phyloP scores from a whole-genome alignment of 352 stramenopile genomes.

The Phytophthora macrochlamydospora region DNA sequence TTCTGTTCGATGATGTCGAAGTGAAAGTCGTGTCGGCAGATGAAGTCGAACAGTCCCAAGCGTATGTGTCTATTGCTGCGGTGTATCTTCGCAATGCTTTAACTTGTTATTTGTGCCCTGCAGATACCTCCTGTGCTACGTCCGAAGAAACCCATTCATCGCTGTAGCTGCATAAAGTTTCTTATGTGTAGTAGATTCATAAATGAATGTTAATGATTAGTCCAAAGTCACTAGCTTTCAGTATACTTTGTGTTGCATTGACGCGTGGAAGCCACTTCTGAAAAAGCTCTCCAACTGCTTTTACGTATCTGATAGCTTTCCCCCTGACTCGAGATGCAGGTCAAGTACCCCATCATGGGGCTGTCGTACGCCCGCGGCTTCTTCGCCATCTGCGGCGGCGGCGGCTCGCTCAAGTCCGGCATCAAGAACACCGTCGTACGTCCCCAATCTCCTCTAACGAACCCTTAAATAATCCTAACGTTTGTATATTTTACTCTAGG shows the following conservation, averaged over 20 bases:
- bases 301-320: slow-evolving; percentile 1
- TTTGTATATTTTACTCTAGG: slow-evolving; percentile 26
- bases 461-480: neutral
- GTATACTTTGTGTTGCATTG: neutral
- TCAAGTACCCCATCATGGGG: slow-evolving; percentile 88
- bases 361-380: slow-evolving; percentile 71
- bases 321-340: slow-evolving; percentile 51
- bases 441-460: slow-evolving; percentile 10
- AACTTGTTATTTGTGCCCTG: slow-evolving; percentile 1
- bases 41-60: slow-evolving; percentile 55
- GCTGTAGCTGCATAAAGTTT: slow-evolving; percentile 7
- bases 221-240: neutral
- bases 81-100: slow-evolving; percentile 2
- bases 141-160: slow-evolving; percentile 39
- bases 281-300: slow-evolving; percentile 1
- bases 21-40: slow-evolving; percentile 43
- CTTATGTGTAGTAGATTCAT: too few species aligned
- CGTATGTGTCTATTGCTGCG: slow-evolving; percentile 35
- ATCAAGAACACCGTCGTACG: slow-evolving; percentile 89
- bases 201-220: too few species aligned
- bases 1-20: slow-evolving; percentile 65
- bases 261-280: slow-evolving; percentile 8
- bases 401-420: slow-evolving; percentile 81
- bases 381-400: slow-evolving; percentile 84
- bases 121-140: slow-evolving; percentile 53